Percentiles rank a stretch among this genome's conserved stretches.
These are phyloP conservation scores for Kurtzmaniella natalensis DNA, from an alignment of 1,139 yeast species.

Conservation along the genomic window DNA sequence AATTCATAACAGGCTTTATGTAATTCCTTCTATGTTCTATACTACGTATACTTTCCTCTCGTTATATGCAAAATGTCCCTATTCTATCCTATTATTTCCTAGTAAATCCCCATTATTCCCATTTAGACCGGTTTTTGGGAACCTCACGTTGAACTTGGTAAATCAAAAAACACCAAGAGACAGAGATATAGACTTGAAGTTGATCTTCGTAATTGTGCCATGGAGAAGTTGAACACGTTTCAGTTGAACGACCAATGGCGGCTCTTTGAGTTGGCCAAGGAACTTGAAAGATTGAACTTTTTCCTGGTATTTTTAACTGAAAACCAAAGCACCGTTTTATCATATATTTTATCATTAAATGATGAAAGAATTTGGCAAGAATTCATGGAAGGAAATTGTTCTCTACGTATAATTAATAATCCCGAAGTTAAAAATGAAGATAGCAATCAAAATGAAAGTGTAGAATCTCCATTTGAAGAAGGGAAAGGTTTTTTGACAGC, in stretches of 20 bases:
- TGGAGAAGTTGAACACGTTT: conserved; percentile 44
- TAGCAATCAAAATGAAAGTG: conserved; percentile 9
- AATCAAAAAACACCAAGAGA: no score
- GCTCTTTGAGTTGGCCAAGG: conserved; percentile 46
- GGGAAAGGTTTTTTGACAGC: conserved; percentile 48
- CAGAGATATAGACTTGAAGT: no score
- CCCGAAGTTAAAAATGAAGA: conserved; percentile 11
- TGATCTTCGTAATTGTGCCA: no score
- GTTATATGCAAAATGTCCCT: no score
- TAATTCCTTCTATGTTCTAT: no score
- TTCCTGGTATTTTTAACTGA: conserved; percentile 60
- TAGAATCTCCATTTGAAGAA: conserved; percentile 37
- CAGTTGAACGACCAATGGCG: conserved; percentile 35
- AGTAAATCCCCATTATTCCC: no score
- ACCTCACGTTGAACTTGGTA: no score
- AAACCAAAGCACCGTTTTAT: conserved; percentile 55
- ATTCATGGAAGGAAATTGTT: conserved; percentile 51
- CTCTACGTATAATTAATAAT: conserved; percentile 24
- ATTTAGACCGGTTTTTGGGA: no score
- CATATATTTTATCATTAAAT: conserved; percentile 30
- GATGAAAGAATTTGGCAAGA: conserved; percentile 45
- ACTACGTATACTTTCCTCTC: no score
- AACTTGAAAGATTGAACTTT: conserved; percentile 39
- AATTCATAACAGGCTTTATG: no score
- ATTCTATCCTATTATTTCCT: no score